A percentile compares a stretch with the other conserved stretches of the same genome.
These are phyloP conservation scores for Diaporthe sp. DNA, from an alignment of 2,329 filamentous ascomycete genomes.

Conservation along the genomic window DNA sequence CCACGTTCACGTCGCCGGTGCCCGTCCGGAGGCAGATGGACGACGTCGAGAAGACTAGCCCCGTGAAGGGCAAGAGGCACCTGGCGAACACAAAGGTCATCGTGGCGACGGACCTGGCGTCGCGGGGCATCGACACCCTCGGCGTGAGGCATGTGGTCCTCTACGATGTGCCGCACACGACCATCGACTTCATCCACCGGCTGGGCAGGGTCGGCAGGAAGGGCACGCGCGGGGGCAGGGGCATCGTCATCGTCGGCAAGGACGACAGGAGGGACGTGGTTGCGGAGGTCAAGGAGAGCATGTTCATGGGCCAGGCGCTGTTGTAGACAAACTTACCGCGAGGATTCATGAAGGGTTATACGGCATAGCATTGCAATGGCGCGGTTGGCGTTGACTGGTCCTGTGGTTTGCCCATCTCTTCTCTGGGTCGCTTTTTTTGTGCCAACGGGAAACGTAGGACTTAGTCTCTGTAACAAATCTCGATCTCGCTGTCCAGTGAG, in stretches of 20 bases:
- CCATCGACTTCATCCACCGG: conserved; percentile 98
- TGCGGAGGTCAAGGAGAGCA: conserved; percentile 89
- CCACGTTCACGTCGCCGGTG: conserved; percentile 75
- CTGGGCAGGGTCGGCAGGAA: conserved; percentile 93
- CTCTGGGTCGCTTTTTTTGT: neutral
- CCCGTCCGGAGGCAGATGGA: conserved; percentile 53
- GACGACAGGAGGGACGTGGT: conserved; percentile 92
- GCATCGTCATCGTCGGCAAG: conserved; percentile 91
- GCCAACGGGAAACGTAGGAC: too few species aligned
- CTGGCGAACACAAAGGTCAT: conserved; percentile 89
- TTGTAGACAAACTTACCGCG: conserved; percentile 62
- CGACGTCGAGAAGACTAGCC: conserved; percentile 46
- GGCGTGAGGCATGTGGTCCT: conserved; percentile 92
- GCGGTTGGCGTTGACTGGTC: conserved; percentile 10
- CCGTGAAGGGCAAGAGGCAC: conserved; percentile 58
- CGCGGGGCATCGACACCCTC: conserved; percentile 93
- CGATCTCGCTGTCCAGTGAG: neutral
- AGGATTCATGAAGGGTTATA: neutral
- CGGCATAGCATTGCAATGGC: neutral
- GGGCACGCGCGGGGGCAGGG: conserved; percentile 90
- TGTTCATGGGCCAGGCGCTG: conserved; percentile 85
- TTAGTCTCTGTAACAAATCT: neutral
- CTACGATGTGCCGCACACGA: conserved; percentile 97
- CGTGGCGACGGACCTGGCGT: conserved; percentile 93
- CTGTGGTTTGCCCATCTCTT: neutral